A percentile compares a stretch with the other conserved stretches of the same genome.
These are phyloP conservation scores for Nakaseomyces uthaithaninus DNA, from an alignment of 1,139 yeast genomes.

Conservation along the genomic window DNA sequence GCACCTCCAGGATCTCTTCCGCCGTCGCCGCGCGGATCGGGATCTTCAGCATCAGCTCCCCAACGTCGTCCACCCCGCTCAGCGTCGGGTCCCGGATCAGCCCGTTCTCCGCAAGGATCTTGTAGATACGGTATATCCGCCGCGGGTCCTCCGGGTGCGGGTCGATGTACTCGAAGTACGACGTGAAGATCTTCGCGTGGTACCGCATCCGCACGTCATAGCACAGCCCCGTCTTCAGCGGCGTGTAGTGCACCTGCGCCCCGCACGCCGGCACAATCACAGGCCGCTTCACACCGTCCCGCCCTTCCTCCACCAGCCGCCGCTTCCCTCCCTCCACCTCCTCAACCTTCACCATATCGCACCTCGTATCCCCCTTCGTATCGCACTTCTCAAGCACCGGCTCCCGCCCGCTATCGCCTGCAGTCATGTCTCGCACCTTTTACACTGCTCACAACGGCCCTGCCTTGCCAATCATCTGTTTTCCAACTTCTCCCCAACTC, in stretches of 20 bases:
- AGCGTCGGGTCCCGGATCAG: constrained; percentile 72
- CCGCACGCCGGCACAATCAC: constrained; percentile 48
- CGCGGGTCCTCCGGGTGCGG: constrained; percentile 99
- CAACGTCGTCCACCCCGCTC: constrained; percentile 73
- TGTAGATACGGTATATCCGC: constrained; percentile 86
- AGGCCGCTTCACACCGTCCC: constrained; percentile 25
- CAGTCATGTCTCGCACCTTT: too few species aligned
- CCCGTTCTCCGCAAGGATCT: constrained; percentile 90
- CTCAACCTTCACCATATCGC: constrained; percentile 1
- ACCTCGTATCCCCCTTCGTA: not conserved
- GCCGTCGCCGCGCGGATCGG: constrained; percentile 84
- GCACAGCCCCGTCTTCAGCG: constrained; percentile 84
- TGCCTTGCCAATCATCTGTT: too few species aligned
- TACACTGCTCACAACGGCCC: too few species aligned
- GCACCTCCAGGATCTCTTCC: constrained; percentile 83
- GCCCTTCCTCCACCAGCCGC: not conserved
- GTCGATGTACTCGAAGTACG: constrained; percentile 88
- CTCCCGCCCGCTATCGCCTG: too few species aligned
- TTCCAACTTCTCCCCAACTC: too few species aligned
- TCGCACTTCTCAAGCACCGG: not conserved
- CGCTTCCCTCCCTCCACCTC: not conserved
- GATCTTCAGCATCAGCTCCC: constrained; percentile 76
- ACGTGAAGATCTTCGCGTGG: constrained; percentile 89
- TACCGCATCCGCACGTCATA: constrained; percentile 97
- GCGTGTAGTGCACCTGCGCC: constrained; percentile 43